Base-by-base conservation (phyloP, 2,329 filamentous ascomycete species). In the Cladosporium cucumerinum region DNA sequence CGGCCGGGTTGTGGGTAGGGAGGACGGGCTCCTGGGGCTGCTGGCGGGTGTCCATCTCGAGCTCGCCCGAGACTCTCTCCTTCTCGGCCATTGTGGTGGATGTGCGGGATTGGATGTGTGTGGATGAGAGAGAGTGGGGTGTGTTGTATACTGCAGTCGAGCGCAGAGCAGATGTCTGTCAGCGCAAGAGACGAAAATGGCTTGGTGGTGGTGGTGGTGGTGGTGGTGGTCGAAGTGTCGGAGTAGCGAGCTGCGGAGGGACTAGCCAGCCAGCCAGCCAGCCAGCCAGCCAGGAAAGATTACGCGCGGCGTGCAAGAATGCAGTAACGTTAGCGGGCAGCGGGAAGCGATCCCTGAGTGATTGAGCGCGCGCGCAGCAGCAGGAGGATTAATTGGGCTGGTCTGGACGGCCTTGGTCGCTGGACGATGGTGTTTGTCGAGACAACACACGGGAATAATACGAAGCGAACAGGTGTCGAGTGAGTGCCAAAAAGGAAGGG, bases 21-120 rank as follows among this genome's bases (percentile, higher is more conserved):
- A 97, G 84, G 65, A 92, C 83, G 51, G 83, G 86, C 68, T 81
- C 78, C 69, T 88, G 85, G 61, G 79, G 73, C 54, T 36, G 49
- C 30, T 65, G 63, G 36, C 58, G 58, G 43, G 25, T 26, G 39
- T 61, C 59, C 59, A 63, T 65, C 59, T 65, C 59, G 49, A 66
- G 82, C 78, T 97, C 93, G 78, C 90, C 90, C 55, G 92, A 97
- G 73, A 88, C 84, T 76, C 93, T 89, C 72, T 85, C 88, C 82
- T 97, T 97, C 79, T 97, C 91, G 76, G 90, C 82, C 76, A 85
- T 90, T 73, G 82, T 84, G 87, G 67, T 74, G 70, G 21, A 49
- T 65, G 30, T 48, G 61, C 39, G 55, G 36, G 43, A 61, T 54
- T 39, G 23, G 26, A 51, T 54, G 32, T 54, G 16, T 7, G 25